Evolutionary conservation across 2,329 filamentous ascomycete genomes (phyloP).

Genomic region (Allantophomopsis lycopodina): DNA sequence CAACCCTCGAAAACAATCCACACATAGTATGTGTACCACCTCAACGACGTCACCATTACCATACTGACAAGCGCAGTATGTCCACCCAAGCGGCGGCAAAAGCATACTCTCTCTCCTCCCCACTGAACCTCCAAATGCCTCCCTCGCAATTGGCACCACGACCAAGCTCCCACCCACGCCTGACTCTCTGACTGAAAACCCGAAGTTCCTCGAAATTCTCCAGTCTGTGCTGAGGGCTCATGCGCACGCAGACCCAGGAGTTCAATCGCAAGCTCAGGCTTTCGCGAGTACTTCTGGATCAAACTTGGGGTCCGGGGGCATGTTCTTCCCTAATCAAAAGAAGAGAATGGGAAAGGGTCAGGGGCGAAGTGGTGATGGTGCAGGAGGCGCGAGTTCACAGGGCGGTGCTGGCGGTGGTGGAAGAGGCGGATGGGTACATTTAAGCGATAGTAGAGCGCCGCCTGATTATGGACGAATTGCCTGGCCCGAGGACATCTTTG

Average conservation of each 20-base stretch:
- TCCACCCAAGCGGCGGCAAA: conserved; percentile 33
- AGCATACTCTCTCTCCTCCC: conserved; percentile 47
- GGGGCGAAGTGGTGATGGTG: conserved; percentile 26
- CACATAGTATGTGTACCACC: conserved; percentile 9
- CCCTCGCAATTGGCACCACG: conserved; percentile 44
- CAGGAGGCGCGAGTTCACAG: conserved; percentile 37
- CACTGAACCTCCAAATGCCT: conserved; percentile 35
- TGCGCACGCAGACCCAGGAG: conserved; percentile 39
- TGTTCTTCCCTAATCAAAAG: conserved; percentile 29
- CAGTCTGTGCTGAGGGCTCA: conserved; percentile 40
- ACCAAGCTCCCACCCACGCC: conserved; percentile 46
- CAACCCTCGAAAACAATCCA: conserved; percentile 16
- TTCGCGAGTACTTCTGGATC: conserved; percentile 44
- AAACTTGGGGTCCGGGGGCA: conserved; percentile 35
- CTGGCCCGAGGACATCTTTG: conserved; percentile 57
- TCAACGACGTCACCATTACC: background rate
- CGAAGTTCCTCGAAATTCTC: conserved; percentile 41
- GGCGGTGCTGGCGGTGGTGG: conserved; percentile 47
- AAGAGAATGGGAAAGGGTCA: conserved; percentile 13
- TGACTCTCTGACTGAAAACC: conserved; percentile 43
- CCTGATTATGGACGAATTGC: conserved; percentile 56
- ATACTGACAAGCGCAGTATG: conserved; percentile 30
- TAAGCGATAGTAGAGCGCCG: conserved; percentile 49
- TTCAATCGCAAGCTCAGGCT: conserved; percentile 41
- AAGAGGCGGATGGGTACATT: conserved; percentile 48